Evolutionary conservation across 2,329 filamentous ascomycete species (phyloP).

Genomic region (Colletotrichum liriopes): DNA sequence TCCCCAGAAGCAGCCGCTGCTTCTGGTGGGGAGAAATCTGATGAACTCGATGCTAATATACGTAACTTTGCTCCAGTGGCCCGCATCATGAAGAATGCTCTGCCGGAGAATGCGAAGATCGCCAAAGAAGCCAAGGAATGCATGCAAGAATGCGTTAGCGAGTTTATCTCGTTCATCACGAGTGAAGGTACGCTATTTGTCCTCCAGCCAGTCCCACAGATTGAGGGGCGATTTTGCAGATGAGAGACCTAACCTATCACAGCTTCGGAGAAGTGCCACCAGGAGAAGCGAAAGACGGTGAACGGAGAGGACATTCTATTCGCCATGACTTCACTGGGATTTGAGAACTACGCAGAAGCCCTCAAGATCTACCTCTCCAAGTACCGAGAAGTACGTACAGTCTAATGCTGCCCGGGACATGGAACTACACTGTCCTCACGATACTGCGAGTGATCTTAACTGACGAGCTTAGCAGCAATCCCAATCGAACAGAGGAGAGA

Average conservation of each 20-base stretch:
- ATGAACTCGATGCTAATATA: conserved; percentile 89
- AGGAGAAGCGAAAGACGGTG: conserved; percentile 99
- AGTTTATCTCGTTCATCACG: conserved; percentile 98
- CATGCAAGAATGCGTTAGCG: conserved; percentile 99
- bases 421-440: neutral
- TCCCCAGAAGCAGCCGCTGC: conserved; percentile 65
- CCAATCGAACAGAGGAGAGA: conserved; percentile 79
- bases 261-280: conserved; percentile 99
- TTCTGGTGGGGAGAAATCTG: conserved; percentile 64
- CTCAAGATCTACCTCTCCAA: conserved; percentile 98
- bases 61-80: conserved; percentile 96
- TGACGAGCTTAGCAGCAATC: conserved; percentile 42
- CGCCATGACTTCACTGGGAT: conserved; percentile 98
- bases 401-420: conserved; percentile 3
- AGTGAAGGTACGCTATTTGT: conserved; percentile 87
- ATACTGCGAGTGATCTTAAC: neutral
- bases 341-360: conserved; percentile 98
- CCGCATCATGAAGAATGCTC: conserved; percentile 97
- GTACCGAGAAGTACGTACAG: conserved; percentile 89
- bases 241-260: conserved; percentile 49
- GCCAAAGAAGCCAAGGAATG: conserved; percentile 99
- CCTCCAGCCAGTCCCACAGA: neutral
- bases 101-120: conserved; percentile 99
- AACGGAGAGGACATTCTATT: conserved; percentile 99
- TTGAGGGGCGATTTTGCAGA: conserved; percentile 36